Evolutionary conservation across 2,329 filamentous ascomycete species (phyloP), one percentile per base, ranked within the genome.

Genomic region (Monilinia aucupariae): DNA sequence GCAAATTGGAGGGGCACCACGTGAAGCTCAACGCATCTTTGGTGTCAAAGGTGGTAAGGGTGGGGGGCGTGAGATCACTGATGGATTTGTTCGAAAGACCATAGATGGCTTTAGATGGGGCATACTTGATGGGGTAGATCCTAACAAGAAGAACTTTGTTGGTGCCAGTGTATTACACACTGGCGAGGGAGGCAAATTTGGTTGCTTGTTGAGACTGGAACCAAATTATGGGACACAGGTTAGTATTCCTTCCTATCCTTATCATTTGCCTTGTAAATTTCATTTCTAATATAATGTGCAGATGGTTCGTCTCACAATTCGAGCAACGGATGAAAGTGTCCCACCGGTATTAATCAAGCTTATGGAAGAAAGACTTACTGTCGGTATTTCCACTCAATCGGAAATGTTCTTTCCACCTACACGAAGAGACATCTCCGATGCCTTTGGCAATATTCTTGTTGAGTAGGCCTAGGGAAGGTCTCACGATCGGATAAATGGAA

Each of bases 251-350:
- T 37, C 25, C 8, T 17, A 32, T 27, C 15, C 37, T 43, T 55
- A 25, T 17, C 27, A 12, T 22, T 22, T 22, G n/a, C n/a, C 20
- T 4, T 20, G 13, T 8, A 27, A 32, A 6, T 34, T 47, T 9
- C 7, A 20, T 22, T 48, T 30, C 30, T 47, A 58, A 47, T 25
- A 34, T 25, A 4, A 37, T 17, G 25, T 22, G 4, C 6, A 97
- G 94, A 97, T 97, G 91, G 90, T 96, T 71, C 92, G 94, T 60
- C 81, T 97, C 65, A 99, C 94, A 0, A 88, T 99, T 70, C 85
- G 94, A 66, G 94, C 93, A 7, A 99, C 94, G 1, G 93, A 97
- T 72, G 94, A 97, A 73, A 84, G 81, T 39, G 91, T 99, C 0
- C 92, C 94, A 9, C 82, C 85, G 1, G 82, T 93, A 25, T 75